These are phyloP conservation scores for Annulohypoxylon stygium DNA, from an alignment of 495 filamentous ascomycete species.

Conservation along the genomic window DNA sequence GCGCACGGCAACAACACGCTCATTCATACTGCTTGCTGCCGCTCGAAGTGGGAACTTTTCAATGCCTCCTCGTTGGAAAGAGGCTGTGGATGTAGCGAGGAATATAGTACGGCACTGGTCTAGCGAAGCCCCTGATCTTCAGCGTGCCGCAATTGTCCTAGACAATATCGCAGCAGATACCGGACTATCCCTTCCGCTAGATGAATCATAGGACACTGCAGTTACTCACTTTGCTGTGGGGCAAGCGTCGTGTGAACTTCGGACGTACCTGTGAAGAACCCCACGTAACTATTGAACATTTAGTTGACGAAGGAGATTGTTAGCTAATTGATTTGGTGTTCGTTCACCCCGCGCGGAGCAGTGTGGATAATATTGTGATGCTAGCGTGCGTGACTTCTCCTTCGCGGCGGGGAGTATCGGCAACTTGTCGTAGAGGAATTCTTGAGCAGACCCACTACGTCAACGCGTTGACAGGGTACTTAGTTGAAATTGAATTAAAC, in stretches of 20 bases:
- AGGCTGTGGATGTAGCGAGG: slow-evolving; percentile 1
- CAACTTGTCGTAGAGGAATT: background rate
- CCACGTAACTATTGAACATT: background rate
- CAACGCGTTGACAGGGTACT: background rate
- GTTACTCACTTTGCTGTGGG: background rate
- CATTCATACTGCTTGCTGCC: slow-evolving; percentile 12
- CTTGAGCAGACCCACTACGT: background rate
- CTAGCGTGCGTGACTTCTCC: background rate
- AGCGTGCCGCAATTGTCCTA: slow-evolving; percentile 2
- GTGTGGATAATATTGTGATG: slow-evolving; percentile 3
- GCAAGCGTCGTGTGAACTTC: background rate
- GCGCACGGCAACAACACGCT: slow-evolving; percentile 4
- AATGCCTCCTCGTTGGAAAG: slow-evolving; percentile 12
- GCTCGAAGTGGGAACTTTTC: slow-evolving; percentile 6
- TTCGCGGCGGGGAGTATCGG: slow-evolving; percentile 10
- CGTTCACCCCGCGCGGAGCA: background rate
- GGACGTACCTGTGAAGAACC: background rate
- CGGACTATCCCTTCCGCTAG: background rate
- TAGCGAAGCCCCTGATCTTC: slow-evolving; percentile 13
- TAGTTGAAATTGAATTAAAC: background rate
- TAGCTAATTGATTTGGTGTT: background rate
- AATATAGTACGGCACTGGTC: slow-evolving; percentile 16
- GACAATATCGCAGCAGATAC: slow-evolving; percentile 9
- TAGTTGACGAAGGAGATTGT: background rate
- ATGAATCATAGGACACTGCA: background rate